Conservation (phyloP, 805 yeast species). For the Ogataea paraovalis region DNA sequence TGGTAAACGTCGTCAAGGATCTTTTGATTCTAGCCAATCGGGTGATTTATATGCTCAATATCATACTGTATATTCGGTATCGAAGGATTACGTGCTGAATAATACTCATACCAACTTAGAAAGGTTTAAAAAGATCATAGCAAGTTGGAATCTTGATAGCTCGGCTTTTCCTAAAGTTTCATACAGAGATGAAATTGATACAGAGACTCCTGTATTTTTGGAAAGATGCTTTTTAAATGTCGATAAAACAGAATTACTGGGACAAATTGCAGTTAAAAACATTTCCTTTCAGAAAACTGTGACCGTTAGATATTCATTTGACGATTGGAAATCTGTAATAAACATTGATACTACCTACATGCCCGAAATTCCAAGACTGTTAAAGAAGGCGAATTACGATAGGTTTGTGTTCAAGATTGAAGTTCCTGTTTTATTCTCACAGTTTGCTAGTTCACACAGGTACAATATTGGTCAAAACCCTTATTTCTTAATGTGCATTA, state of each 20-base stretch:
- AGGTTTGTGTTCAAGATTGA: conserved; percentile 66
- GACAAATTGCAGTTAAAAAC: conserved; percentile 78
- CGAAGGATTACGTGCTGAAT: conserved; percentile 17
- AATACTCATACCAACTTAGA: conserved; percentile 14
- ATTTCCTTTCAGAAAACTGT: conserved; percentile 64
- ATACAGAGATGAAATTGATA: conserved; percentile 41
- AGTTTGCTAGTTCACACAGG: conserved; percentile 19
- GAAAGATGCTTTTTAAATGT: conserved; percentile 59
- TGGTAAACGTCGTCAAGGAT: too few species aligned
- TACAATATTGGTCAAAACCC: conserved; percentile 22
- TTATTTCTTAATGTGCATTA: conserved; percentile 46
- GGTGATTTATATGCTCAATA: conserved; percentile 9
- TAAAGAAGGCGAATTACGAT: conserved; percentile 55
- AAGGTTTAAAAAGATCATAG: conserved; percentile 21
- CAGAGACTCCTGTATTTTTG: conserved; percentile 48
- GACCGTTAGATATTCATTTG: conserved; percentile 67
- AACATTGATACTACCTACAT: conserved; percentile 64
- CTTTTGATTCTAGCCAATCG: too few species aligned
- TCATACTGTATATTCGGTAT: conserved; percentile 11
- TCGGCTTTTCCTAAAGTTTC: conserved; percentile 42
- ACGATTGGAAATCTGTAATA: conserved; percentile 72
- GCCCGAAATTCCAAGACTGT: conserved; percentile 48
- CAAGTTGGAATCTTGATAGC: conserved; percentile 42
- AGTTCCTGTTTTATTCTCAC: conserved; percentile 37
- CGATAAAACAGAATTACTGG: conserved; percentile 57